These are phyloP conservation scores for Ilyonectria sp. DNA, from an alignment of 2,329 filamentous ascomycete species.

Conservation along the genomic window DNA sequence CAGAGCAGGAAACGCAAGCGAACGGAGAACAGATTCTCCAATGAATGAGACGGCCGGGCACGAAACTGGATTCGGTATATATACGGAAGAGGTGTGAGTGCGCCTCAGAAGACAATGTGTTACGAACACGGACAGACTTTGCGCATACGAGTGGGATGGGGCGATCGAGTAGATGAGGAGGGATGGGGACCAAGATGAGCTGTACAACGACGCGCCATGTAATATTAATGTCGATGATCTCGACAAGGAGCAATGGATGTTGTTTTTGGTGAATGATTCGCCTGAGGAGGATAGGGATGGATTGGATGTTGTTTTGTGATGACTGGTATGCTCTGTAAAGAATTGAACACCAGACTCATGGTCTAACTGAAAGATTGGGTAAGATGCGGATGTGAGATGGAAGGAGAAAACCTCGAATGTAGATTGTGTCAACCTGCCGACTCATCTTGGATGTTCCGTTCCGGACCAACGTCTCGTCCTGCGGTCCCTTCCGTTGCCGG, in stretches of 20 bases:
- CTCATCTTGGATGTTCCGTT: not conserved
- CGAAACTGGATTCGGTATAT: conserved; percentile 37
- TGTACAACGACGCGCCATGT: conserved; percentile 43
- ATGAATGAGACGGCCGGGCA: conserved; percentile 39
- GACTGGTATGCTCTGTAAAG: not conserved
- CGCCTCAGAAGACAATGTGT: conserved; percentile 33
- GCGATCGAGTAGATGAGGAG: conserved; percentile 32
- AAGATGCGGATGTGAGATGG: not conserved
- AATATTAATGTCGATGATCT: conserved; percentile 41
- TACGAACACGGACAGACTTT: conserved; percentile 34
- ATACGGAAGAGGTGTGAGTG: conserved; percentile 33
- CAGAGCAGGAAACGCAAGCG: conserved; percentile 9
- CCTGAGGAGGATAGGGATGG: not conserved
- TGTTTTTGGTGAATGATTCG: conserved; percentile 5
- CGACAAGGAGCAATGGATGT: conserved; percentile 27
- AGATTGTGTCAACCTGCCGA: not conserved
- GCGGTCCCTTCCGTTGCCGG: not conserved
- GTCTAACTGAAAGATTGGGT: not conserved
- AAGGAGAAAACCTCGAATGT: not conserved
- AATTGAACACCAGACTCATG: not conserved
- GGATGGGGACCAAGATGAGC: conserved; percentile 26
- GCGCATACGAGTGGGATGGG: conserved; percentile 33
- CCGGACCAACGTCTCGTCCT: not conserved
- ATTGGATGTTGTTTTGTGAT: not conserved
- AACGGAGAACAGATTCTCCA: conserved; percentile 26